Conservation (phyloP, 768 basidiomycete species). For the Termitomyces sp. region DNA sequence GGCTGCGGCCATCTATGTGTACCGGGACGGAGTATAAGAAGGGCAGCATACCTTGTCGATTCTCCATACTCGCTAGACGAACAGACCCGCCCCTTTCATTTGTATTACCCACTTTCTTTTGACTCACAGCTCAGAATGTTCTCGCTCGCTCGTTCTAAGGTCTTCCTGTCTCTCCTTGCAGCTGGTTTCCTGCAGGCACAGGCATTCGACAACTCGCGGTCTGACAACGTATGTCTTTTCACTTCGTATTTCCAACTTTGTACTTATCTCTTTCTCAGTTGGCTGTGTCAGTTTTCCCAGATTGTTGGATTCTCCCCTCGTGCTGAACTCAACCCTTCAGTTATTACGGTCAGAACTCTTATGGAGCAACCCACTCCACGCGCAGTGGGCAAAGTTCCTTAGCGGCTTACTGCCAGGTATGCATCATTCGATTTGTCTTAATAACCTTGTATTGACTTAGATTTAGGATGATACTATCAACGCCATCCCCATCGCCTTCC, state of each 20-base stretch:
- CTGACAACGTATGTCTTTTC: conserved; percentile 31
- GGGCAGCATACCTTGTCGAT: neutral
- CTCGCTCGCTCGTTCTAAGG: neutral
- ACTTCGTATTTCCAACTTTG: neutral
- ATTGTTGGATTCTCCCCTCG: neutral
- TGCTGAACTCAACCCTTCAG: neutral
- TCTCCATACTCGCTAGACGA: neutral
- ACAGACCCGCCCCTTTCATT: neutral
- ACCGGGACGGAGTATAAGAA: neutral
- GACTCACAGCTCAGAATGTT: neutral
- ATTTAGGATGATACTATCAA: conserved; percentile 52
- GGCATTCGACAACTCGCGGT: conserved; percentile 31
- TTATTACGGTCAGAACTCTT: conserved; percentile 59
- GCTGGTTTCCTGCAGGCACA: conserved; percentile 6
- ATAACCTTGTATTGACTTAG: neutral
- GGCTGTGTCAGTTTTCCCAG: conserved; percentile 14
- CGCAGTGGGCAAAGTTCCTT: conserved; percentile 38
- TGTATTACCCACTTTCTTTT: conserved; percentile 1
- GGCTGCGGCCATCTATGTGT: neutral
- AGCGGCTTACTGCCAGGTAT: conserved; percentile 49
- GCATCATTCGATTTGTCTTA: neutral
- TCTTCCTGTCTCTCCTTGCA: conserved; percentile 1
- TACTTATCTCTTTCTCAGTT: conserved; percentile 14
- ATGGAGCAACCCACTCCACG: conserved; percentile 44
- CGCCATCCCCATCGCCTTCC: conserved; percentile 57